Conservation (phyloP, 2,329 filamentous ascomycete species). For the Neodidymelliopsis sp. region DNA sequence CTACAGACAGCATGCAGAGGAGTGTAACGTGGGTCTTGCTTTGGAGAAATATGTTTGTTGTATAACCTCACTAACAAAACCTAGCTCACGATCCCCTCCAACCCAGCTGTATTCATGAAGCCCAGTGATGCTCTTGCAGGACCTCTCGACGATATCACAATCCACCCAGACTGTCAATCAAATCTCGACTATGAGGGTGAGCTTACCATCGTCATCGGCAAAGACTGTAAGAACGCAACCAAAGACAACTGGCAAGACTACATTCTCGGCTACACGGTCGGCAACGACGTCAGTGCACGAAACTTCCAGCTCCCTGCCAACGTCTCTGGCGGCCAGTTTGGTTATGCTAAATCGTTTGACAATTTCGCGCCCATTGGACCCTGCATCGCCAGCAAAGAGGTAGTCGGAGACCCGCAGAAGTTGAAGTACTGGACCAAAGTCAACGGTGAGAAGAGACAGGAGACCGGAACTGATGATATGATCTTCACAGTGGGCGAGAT, state of each 20-base stretch:
- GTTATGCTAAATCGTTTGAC: slow-evolving; percentile 56
- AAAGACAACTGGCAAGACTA: slow-evolving; percentile 66
- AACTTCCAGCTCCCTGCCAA: slow-evolving; percentile 56
- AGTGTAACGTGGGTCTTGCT: slow-evolving; percentile 35
- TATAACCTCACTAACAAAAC: not conserved
- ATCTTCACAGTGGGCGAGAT: slow-evolving; percentile 55
- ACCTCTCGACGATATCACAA: slow-evolving; percentile 39
- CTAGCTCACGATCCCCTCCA: slow-evolving; percentile 38
- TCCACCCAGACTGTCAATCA: slow-evolving; percentile 42
- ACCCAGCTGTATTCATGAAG: slow-evolving; percentile 48
- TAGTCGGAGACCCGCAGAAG: slow-evolving; percentile 45
- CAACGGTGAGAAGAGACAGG: slow-evolving; percentile 55
- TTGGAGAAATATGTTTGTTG: not conserved
- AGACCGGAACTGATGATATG: slow-evolving; percentile 55
- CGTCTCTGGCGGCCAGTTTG: slow-evolving; percentile 48
- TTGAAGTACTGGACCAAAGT: slow-evolving; percentile 51
- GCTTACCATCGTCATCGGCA: slow-evolving; percentile 45
- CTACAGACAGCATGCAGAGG: slow-evolving; percentile 45
- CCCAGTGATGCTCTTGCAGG: slow-evolving; percentile 46
- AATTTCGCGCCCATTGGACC: slow-evolving; percentile 56
- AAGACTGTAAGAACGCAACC: slow-evolving; percentile 48
- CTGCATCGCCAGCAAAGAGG: slow-evolving; percentile 43
- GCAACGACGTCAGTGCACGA: slow-evolving; percentile 70
- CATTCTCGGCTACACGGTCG: slow-evolving; percentile 68
- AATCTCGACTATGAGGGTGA: slow-evolving; percentile 50